Evolutionary conservation across 192 early-diverging fungal species (phyloP).

Genomic region (Umbelopsis vinacea): DNA sequence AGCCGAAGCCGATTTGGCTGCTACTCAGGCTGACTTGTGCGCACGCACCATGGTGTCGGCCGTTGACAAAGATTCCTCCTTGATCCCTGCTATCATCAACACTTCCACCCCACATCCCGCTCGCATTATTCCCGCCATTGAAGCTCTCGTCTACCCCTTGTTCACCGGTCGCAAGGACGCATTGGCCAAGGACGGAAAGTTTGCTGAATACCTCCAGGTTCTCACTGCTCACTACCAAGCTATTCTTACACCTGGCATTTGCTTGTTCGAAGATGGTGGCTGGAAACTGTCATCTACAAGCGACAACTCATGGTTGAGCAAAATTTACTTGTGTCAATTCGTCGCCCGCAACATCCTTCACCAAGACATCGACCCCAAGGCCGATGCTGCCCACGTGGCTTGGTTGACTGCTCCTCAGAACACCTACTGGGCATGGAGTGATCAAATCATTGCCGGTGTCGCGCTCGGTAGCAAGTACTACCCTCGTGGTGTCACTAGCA

Average conservation of each 20-base stretch:
- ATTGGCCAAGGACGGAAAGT: slow-evolving; percentile 22
- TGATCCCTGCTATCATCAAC: slow-evolving; percentile 27
- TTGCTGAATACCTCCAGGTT: slow-evolving; percentile 19
- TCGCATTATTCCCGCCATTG: slow-evolving; percentile 32
- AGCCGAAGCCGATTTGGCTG: slow-evolving; percentile 7
- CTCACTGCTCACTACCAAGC: slow-evolving; percentile 22
- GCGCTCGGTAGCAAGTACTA: slow-evolving; percentile 25
- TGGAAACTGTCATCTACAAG: slow-evolving; percentile 33
- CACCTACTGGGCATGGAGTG: slow-evolving; percentile 29
- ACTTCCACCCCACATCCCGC: slow-evolving; percentile 7
- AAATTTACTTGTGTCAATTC: slow-evolving; percentile 33
- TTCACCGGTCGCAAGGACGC: slow-evolving; percentile 26
- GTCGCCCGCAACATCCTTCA: slow-evolving; percentile 25
- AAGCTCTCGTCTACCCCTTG: slow-evolving; percentile 29
- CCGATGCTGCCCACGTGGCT: slow-evolving; percentile 29
- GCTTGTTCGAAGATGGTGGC: slow-evolving; percentile 26
- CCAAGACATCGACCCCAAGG: not conserved
- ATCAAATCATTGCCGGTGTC: slow-evolving; percentile 29
- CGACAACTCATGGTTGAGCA: slow-evolving; percentile 32
- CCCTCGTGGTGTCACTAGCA: slow-evolving; percentile 30
- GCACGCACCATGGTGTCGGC: slow-evolving; percentile 20
- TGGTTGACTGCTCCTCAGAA: slow-evolving; percentile 27
- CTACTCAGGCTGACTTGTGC: slow-evolving; percentile 14
- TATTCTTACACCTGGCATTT: slow-evolving; percentile 21
- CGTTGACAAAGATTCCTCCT: not conserved